phyloP scores from a whole-genome alignment of 2,329 filamentous ascomycete genomes.

The Fusarium algeriense region DNA sequence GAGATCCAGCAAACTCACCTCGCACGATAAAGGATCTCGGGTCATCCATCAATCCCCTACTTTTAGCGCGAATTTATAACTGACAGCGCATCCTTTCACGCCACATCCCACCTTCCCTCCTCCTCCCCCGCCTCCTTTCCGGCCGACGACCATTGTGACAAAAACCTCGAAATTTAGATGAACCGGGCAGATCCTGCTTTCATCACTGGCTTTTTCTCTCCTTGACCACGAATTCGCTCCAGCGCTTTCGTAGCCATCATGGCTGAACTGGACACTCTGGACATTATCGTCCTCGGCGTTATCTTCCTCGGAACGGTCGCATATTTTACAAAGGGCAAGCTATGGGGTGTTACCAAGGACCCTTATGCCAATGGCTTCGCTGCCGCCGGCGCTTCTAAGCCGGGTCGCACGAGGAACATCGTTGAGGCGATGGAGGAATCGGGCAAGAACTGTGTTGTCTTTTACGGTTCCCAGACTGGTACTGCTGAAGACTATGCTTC shows the following conservation, averaged over 20 bases:
- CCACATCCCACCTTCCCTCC: conserved; percentile 40
- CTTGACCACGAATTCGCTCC: conserved; percentile 12
- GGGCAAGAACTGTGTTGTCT: conserved; percentile 96
- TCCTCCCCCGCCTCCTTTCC: conserved; percentile 46
- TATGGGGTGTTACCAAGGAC: conserved; percentile 91
- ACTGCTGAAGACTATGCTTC: conserved; percentile 99
- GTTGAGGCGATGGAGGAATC: conserved; percentile 96
- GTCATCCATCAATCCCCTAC: conserved; percentile 26
- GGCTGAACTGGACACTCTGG: conserved; percentile 96
- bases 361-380: conserved; percentile 84
- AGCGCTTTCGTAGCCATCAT: conserved; percentile 64
- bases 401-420: conserved; percentile 90
- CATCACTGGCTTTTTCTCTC: background rate
- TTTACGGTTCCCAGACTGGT: conserved; percentile 98
- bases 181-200: background rate
- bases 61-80: conserved; percentile 34
- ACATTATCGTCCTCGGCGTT: conserved; percentile 88
- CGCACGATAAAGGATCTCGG: conserved; percentile 22
- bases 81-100: conserved; percentile 42
- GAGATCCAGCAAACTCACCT: conserved; percentile 6
- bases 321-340: conserved; percentile 97
- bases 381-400: conserved; percentile 77
- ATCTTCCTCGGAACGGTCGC: conserved; percentile 89
- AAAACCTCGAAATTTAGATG: conserved; percentile 25
- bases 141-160: conserved; percentile 37